phyloP scores from a whole-genome alignment of 352 stramenopile species.

The Ochromonadaceae sp. region DNA sequence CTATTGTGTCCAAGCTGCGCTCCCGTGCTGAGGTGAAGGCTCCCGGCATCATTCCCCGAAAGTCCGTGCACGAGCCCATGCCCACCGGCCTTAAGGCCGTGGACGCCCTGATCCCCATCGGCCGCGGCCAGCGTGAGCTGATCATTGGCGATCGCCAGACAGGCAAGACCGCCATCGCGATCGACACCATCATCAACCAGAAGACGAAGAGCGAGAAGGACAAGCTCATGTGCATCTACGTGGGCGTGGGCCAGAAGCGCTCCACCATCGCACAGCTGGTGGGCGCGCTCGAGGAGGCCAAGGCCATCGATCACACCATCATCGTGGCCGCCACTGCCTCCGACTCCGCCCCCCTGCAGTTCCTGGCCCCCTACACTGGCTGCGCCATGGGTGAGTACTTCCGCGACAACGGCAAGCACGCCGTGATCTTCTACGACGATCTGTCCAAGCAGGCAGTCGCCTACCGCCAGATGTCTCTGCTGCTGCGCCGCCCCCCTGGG shows the following conservation, averaged over 20 bases:
- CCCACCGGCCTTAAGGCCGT: conserved; percentile 76
- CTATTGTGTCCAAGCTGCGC: conserved; percentile 31
- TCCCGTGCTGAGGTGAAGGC: conserved; percentile 71
- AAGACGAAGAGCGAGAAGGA: conserved; percentile 63
- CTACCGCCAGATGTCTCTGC: conserved; percentile 62
- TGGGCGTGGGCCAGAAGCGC: conserved; percentile 73
- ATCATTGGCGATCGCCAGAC: conserved; percentile 80
- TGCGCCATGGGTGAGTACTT: conserved; percentile 75
- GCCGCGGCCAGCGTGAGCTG: conserved; percentile 70
- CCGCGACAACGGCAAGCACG: conserved; percentile 69
- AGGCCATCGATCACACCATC: conserved; percentile 64
- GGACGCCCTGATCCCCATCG: conserved; percentile 74
- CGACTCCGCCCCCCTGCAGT: conserved; percentile 69
- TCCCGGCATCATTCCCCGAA: conserved; percentile 66
- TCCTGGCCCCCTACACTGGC: conserved; percentile 71
- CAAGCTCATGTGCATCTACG: conserved; percentile 65
- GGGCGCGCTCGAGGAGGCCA: conserved; percentile 57
- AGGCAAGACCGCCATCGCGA: conserved; percentile 73
- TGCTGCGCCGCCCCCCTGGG: conserved; percentile 70
- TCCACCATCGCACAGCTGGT: conserved; percentile 74
- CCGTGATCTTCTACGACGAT: conserved; percentile 81
- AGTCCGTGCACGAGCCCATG: conserved; percentile 73
- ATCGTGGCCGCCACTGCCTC: conserved; percentile 70
- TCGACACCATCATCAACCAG: conserved; percentile 79
- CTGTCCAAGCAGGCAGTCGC: conserved; percentile 64